These are phyloP conservation scores for Tuber microsphaerosporum DNA, from an alignment of 495 filamentous ascomycete genomes.

Conservation along the genomic window DNA sequence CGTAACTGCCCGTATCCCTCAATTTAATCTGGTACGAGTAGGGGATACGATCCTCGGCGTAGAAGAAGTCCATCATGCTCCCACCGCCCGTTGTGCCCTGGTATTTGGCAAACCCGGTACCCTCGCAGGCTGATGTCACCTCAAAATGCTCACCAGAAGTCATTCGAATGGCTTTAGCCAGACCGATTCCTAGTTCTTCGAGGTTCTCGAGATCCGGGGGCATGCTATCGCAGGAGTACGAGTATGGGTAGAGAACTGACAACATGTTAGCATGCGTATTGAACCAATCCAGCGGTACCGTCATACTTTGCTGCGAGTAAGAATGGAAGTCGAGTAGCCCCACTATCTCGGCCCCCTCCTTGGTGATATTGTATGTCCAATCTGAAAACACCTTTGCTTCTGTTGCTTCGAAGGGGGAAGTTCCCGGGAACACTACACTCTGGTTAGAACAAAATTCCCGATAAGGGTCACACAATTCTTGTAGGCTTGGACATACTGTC, in stretches of 20 bases:
- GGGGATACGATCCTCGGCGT: conserved; percentile 72
- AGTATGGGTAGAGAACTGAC: conserved; percentile 79
- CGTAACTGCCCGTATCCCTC: conserved; percentile 88
- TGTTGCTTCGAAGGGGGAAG: conserved; percentile 71
- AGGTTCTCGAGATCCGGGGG: conserved; percentile 87
- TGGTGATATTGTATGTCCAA: conserved; percentile 80
- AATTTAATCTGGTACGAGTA: conserved; percentile 94
- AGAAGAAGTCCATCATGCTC: conserved; percentile 92
- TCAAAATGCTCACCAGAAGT: conserved; percentile 68
- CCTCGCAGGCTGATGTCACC: conserved; percentile 81
- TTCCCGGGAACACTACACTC: conserved; percentile 60
- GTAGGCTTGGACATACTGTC: conserved; percentile 51
- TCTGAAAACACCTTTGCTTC: conserved; percentile 69
- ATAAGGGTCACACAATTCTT: neutral
- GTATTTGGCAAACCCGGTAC: conserved; percentile 48
- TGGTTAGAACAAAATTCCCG: conserved; percentile 1
- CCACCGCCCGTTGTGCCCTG: conserved; percentile 56
- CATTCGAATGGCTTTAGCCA: conserved; percentile 82
- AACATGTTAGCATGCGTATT: conserved; percentile 16
- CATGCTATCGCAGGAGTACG: conserved; percentile 66
- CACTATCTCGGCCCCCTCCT: conserved; percentile 63
- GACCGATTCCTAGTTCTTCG: conserved; percentile 76
- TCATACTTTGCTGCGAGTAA: conserved; percentile 71
- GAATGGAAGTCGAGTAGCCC: conserved; percentile 88
- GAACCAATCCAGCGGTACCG: neutral